Percentiles rank a stretch among this genome's conserved stretches.
Conservation (phyloP, 1,284 basidiomycete species). For the Rhodotorula sp. region DNA sequence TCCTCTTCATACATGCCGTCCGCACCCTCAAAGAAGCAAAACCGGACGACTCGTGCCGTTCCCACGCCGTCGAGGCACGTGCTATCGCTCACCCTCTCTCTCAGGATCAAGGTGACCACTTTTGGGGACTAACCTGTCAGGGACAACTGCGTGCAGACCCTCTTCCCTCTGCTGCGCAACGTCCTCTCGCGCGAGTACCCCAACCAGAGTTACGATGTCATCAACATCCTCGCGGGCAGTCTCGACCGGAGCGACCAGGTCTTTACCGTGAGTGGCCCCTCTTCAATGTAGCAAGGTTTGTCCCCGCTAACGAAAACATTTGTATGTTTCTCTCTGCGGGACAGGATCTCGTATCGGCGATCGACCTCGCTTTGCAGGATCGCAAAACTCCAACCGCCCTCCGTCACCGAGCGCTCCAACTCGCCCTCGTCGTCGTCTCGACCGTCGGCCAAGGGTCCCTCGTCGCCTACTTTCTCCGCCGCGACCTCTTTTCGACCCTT, state of each 20-base stretch:
- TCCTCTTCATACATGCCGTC: slow-evolving; percentile 39
- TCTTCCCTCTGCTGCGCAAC: slow-evolving; percentile 33
- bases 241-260: slow-evolving; percentile 40
- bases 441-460: slow-evolving; percentile 42
- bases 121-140: not conserved
- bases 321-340: not conserved
- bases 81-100: not conserved
- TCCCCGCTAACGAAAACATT: not conserved
- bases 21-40: slow-evolving; percentile 32
- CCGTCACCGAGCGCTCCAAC: slow-evolving; percentile 42
- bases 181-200: slow-evolving; percentile 30
- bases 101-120: not conserved
- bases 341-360: slow-evolving; percentile 44
- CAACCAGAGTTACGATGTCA: slow-evolving; percentile 40
- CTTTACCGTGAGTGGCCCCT: slow-evolving; percentile 24
- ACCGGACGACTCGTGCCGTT: slow-evolving; percentile 19
- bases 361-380: slow-evolving; percentile 42
- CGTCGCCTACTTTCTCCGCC: slow-evolving; percentile 45
- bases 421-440: slow-evolving; percentile 42
- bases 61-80: slow-evolving; percentile 35
- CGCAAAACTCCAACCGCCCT: slow-evolving; percentile 30
- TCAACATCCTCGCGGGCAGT: slow-evolving; percentile 43
- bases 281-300: not conserved
- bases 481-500: slow-evolving; percentile 45
- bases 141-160: slow-evolving; percentile 28